phyloP scores from a whole-genome alignment of 257 asterid genomes.

The Ilex aquifolium region DNA sequence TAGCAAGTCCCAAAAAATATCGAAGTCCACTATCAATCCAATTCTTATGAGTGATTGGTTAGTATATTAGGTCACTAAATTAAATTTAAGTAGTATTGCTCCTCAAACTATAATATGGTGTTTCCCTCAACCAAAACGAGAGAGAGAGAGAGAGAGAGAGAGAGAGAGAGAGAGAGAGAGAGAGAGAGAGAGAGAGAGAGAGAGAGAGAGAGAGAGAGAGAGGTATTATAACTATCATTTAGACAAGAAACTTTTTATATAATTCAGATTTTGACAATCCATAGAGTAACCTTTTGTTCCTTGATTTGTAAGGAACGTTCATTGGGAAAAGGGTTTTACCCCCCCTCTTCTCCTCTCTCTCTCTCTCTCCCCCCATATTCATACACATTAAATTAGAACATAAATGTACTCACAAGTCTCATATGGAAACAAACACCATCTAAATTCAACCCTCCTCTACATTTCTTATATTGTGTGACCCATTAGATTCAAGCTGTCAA shows the following conservation, averaged over 20 bases:
- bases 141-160: background rate
- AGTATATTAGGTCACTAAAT: too few relatives aligned
- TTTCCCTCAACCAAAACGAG: background rate
- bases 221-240: background rate
- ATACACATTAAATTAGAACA: conserved; percentile 28
- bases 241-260: conserved; percentile 15
- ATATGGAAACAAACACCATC: conserved; percentile 48
- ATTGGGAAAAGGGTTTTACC: conserved; percentile 33
- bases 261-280: conserved; percentile 51
- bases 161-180: background rate
- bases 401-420: conserved; percentile 46
- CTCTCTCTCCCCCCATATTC: too few relatives aligned
- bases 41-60: too few relatives aligned
- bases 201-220: background rate
- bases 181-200: background rate
- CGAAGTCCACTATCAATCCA: too few relatives aligned
- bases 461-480: conserved; percentile 17
- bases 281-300: conserved; percentile 53
- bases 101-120: background rate
- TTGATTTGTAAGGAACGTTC: conserved; percentile 81
- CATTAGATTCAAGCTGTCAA: conserved; percentile 48
- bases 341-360: too few relatives aligned
- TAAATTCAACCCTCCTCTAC: conserved; percentile 34
- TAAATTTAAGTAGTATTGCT: too few relatives aligned
- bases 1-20: too few relatives aligned